Base-by-base conservation (phyloP, 108 stramenopile genomes). In the Pseudonitzschia pungens region DNA sequence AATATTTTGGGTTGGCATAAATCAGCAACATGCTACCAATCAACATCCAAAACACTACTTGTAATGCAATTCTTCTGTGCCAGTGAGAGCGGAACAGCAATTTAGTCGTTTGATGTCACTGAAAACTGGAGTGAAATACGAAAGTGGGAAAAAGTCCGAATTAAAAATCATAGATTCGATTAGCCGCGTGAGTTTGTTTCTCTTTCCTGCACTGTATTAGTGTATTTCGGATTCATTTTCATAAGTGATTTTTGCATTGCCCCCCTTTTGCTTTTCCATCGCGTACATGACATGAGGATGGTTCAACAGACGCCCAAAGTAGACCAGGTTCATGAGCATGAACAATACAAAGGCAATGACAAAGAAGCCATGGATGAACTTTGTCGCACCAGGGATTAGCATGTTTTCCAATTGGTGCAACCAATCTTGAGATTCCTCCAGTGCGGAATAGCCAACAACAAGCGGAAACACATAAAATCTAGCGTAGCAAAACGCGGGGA, bases 371-470 rank as follows among this genome's bases (percentile, higher is more conserved):
- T 85, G 81, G 24, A 88, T 72, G 26, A 65, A 77, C 32, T 68
- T 40, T 7, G 76, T 84, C 43, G 70, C 81, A 2, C 89, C 88
- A 4, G 87, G 88, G 22, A 86, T 67, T 45, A 91, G 73, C 50
- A 87, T 90, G 29, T 84, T 81, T 66, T 93, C 92, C 51, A 93
- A 76, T 71, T 93, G 89, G 32, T 85, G 83, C 43, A 93, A 81
- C 92, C 92, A 93, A 20, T 83, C 76, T 56, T 83, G 68, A 4
- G 84, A 86, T 72, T 93, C 92, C 29, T 74, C 77, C 73, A 73
- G 14, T 21, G 88, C 89, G 4, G 88, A 91, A 65, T 83, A 86
- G 73, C 87, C 84, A 31, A 93, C 77, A 0, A 89, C 75, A 31
- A 88, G 85, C 33, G 92, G 89, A 31, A 89, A 83, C 15, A 93